phyloP scores from a whole-genome alignment of 805 yeast species.

The Hanseniaspora vineae region DNA sequence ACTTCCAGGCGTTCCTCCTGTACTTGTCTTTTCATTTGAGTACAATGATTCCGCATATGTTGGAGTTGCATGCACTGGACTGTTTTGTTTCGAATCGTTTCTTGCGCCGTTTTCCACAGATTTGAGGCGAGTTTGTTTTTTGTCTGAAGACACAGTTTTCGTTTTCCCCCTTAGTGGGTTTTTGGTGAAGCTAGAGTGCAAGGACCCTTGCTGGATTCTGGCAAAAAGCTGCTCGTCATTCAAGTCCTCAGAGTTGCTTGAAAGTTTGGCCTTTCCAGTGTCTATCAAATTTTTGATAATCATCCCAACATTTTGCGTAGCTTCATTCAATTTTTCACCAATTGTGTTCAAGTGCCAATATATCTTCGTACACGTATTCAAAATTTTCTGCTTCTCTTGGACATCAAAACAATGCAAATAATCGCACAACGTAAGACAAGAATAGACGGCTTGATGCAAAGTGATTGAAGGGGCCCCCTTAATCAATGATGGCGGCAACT shows the following conservation, averaged over 20 bases:
- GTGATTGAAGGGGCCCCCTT: slow-evolving; percentile 44
- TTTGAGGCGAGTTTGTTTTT: no score
- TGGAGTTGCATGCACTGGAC: neutral
- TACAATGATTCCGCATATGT: no score
- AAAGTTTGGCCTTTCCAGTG: slow-evolving; percentile 22
- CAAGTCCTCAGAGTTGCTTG: slow-evolving; percentile 2
- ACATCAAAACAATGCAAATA: slow-evolving; percentile 28
- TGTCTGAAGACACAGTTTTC: no score
- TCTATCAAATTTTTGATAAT: slow-evolving; percentile 40
- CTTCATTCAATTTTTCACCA: slow-evolving; percentile 45
- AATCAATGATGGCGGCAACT: slow-evolving; percentile 32
- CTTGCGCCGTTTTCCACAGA: no score
- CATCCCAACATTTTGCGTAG: slow-evolving; percentile 46
- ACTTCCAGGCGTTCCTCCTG: neutral
- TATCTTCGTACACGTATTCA: slow-evolving; percentile 36
- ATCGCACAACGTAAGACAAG: slow-evolving; percentile 40
- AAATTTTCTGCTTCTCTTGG: slow-evolving; percentile 27
- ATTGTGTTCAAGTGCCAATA: slow-evolving; percentile 48
- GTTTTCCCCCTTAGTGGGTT: neutral
- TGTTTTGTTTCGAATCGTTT: neutral
- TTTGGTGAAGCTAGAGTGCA: neutral
- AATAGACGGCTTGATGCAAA: slow-evolving; percentile 39
- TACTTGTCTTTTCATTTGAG: neutral
- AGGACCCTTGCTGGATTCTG: slow-evolving; percentile 8
- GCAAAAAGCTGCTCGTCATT: slow-evolving; percentile 7